Base-by-base conservation (phyloP, 129 eudicot species). In the Lonicera japonica region DNA sequence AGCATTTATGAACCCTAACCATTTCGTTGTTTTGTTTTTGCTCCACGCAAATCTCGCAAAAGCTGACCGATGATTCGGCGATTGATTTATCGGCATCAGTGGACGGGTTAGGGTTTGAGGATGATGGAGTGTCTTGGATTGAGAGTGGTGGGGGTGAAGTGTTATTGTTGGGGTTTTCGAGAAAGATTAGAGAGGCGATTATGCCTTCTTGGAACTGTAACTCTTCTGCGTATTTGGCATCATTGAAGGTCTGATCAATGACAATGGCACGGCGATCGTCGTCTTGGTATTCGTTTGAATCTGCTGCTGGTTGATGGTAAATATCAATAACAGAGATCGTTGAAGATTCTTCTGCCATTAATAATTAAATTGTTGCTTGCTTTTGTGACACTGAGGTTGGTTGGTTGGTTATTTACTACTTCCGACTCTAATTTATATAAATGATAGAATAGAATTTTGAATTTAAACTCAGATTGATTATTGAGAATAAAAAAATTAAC, bases 191-290 rank as follows among this genome's bases (percentile, higher is more conserved):
- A 15, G 81, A 71, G 52, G 73, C 70, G 2, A 64, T 14, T 11
- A 78, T 69, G 10, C 76, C 76, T 20, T 82, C 83, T 38, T 82
- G 84, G n/a, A 74, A 57, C 53, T 78, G 84, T 21, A 82, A 55
- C 41, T 70, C 71, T 6, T 82, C 53, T 3, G 88, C 88, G 41
- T 69, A 71, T 23, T 67, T 51, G 46, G 43, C 73, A 60, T 82
- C 88, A 11, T 19, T 21, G 14, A 60, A 40, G 17, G 40, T 38
- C 21, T 46, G 51, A 60, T 11, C 29, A 40, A 6, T 13, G 39
- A 8, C 8, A 3, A 2, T 4, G 50, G 1, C 50, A 14, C 8
- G 50, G 13, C 8, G 13, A 14, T 43, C 8, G 13, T 43, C 65
- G 13, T 17, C 47, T n/a, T n/a, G n/a, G n/a, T n/a, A n/a, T n/a